Conservation (phyloP, 208 protist genomes). For the Trypanosoma platydactyli region DNA sequence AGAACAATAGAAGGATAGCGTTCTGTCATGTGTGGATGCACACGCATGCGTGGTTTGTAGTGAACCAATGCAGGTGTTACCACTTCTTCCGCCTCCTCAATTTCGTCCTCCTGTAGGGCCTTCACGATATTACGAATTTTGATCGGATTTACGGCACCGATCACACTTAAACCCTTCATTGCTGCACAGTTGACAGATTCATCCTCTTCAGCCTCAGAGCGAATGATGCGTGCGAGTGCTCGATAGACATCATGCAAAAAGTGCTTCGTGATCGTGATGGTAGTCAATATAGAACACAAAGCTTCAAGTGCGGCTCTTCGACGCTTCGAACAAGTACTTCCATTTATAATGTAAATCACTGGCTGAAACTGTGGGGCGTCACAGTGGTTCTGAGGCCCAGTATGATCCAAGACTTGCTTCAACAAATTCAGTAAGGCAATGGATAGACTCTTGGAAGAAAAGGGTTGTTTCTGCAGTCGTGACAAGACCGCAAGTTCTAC, state of each 20-base stretch:
- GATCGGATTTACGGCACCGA: conserved; percentile 83
- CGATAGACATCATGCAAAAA: conserved; percentile 62
- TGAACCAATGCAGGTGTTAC: conserved; percentile 76
- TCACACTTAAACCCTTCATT: conserved; percentile 71
- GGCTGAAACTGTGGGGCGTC: conserved; percentile 46
- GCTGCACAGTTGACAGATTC: conserved; percentile 63
- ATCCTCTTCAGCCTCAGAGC: conserved; percentile 74
- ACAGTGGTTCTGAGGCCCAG: conserved; percentile 54
- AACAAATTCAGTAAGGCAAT: conserved; percentile 71
- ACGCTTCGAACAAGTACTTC: conserved; percentile 64
- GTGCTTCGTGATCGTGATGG: conserved; percentile 56
- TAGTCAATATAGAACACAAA: conserved; percentile 74
- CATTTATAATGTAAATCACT: conserved; percentile 71
- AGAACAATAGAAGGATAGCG: conserved; percentile 79
- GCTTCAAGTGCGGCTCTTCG: conserved; percentile 71
- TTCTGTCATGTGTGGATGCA: conserved; percentile 67
- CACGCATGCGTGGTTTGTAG: conserved; percentile 73
- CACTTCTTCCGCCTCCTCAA: conserved; percentile 81
- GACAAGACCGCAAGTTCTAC: conserved; percentile 69
- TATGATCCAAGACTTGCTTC: conserved; percentile 71
- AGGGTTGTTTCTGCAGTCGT: conserved; percentile 61
- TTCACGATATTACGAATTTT: conserved; percentile 69
- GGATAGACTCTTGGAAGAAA: conserved; percentile 73
- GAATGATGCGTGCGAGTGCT: conserved; percentile 74
- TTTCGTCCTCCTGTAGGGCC: conserved; percentile 71